A percentile compares a stretch with the other conserved stretches of the same genome.
Conservation (phyloP, 164 flowering plant species). For the Aristolochia californica region DNA sequence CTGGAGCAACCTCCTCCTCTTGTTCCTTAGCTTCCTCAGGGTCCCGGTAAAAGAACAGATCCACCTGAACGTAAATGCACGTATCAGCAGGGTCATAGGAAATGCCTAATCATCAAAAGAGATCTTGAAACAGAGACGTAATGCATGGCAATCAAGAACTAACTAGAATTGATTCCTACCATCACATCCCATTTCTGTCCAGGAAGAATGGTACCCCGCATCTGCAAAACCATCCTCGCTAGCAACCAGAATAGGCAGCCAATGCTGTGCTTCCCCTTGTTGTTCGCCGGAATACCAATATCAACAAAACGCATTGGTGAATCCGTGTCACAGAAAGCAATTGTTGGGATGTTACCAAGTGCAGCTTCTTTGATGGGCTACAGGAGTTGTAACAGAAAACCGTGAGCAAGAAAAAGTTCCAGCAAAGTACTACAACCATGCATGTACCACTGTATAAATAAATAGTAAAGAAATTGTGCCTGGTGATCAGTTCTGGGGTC, state of each 20-base stretch:
- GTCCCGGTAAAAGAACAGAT: conserved; percentile 75
- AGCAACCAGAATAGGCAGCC: conserved; percentile 81
- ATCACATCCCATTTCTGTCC: too few species aligned
- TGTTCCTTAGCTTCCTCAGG: conserved; percentile 71
- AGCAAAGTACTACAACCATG: neutral
- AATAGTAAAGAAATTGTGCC: conserved; percentile 8
- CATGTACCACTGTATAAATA: neutral
- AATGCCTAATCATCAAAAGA: neutral
- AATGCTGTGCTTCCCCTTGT: conserved; percentile 87
- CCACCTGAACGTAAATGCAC: conserved; percentile 38
- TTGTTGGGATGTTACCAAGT: conserved; percentile 71
- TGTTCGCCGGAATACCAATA: conserved; percentile 83
- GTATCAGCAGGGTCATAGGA: neutral
- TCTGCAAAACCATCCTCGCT: conserved; percentile 81
- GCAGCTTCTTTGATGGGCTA: conserved; percentile 91
- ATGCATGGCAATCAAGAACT: neutral
- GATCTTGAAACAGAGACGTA: neutral
- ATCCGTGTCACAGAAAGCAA: conserved; percentile 88
- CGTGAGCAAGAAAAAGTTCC: conserved; percentile 4
- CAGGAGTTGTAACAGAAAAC: neutral
- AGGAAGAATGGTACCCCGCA: conserved; percentile 66
- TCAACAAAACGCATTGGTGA: conserved; percentile 82
- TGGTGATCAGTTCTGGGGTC: conserved; percentile 57
- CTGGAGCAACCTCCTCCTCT: conserved; percentile 38
- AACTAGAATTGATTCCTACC: conserved; percentile 54